phyloP scores from a whole-genome alignment of 169 alveolate species.

The Plasmodium relictum region DNA sequence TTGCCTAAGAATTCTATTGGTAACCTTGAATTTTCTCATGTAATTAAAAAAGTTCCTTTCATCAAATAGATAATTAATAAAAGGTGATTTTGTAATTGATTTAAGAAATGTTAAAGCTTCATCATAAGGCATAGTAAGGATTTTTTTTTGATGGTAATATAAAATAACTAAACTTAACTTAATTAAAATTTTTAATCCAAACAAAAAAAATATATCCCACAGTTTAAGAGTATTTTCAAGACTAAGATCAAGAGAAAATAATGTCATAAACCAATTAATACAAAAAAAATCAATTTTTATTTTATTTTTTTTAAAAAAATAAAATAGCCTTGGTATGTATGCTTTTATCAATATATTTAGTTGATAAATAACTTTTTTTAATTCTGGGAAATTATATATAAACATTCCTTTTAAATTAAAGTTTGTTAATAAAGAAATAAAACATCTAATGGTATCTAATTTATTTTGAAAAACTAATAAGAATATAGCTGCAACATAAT shows the following conservation, averaged over 20 bases:
- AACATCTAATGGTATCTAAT: constrained; percentile 42
- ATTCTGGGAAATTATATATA: constrained; percentile 30
- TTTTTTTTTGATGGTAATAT: constrained; percentile 25
- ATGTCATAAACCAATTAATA: constrained; percentile 61
- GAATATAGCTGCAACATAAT: constrained; percentile 53
- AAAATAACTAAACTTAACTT: constrained; percentile 30
- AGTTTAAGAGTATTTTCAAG: constrained; percentile 52
- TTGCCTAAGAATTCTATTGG: constrained; percentile 41
- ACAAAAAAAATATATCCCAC: constrained; percentile 62
- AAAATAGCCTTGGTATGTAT: constrained; percentile 29
- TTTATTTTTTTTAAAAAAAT: constrained; percentile 40
- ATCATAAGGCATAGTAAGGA: constrained; percentile 32
- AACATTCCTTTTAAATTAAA: constrained; percentile 63
- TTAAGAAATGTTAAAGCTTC: constrained; percentile 52
- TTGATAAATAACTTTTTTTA: constrained; percentile 55
- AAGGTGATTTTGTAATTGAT: constrained; percentile 24
- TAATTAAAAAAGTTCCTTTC: constrained; percentile 32
- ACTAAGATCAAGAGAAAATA: constrained; percentile 51
- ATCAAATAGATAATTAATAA: constrained; percentile 42
- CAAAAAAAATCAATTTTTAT: constrained; percentile 58
- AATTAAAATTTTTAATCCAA: constrained; percentile 54
- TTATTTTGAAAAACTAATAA: constrained; percentile 54
- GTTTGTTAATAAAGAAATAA: constrained; percentile 31
- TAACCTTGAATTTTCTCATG: constrained; percentile 29
- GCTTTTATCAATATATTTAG: constrained; percentile 37